phyloP scores from a whole-genome alignment of 257 asterid species.

The Mentha longifolia region DNA sequence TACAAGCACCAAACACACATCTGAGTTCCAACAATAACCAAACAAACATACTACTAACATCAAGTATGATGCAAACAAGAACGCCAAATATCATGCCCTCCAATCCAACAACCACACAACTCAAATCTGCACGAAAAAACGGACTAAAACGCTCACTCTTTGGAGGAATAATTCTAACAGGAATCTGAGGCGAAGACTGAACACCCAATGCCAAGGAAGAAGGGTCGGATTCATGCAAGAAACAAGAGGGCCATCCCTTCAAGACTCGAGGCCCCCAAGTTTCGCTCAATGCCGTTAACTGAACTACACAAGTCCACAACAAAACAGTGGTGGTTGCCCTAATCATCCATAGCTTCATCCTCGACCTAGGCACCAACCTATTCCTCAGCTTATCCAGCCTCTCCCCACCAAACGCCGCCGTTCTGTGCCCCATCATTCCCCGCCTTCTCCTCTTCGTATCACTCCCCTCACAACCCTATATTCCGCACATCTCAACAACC shows the following conservation, averaged over 20 bases:
- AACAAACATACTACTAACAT: not conserved
- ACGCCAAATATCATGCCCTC: not conserved
- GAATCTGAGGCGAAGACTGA: conserved; percentile 44
- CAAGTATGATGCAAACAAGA: not conserved
- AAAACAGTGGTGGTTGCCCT: conserved; percentile 67
- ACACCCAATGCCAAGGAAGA: conserved; percentile 47
- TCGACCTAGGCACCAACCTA: conserved; percentile 56
- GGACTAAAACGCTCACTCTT: conserved; percentile 58
- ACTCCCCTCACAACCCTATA: conserved; percentile 48
- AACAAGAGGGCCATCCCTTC: conserved; percentile 81
- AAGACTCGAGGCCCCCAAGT: conserved; percentile 77
- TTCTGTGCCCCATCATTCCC: conserved; percentile 63
- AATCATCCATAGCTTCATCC: conserved; percentile 82
- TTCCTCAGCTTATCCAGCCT: conserved; percentile 61
- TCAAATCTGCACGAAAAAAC: not conserved
- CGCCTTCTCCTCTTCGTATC: conserved; percentile 37
- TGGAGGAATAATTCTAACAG: conserved; percentile 59
- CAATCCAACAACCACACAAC: conserved; percentile 1
- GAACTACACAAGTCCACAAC: conserved; percentile 81
- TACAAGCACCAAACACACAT: not conserved
- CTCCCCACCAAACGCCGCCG: conserved; percentile 48
- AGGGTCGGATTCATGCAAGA: conserved; percentile 53
- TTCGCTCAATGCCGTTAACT: conserved; percentile 73
- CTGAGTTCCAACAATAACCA: conserved; percentile 1
- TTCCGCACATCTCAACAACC: conserved; percentile 52